Conservation (phyloP, 495 filamentous ascomycete genomes). For the Hypoxylon cercidicola region DNA sequence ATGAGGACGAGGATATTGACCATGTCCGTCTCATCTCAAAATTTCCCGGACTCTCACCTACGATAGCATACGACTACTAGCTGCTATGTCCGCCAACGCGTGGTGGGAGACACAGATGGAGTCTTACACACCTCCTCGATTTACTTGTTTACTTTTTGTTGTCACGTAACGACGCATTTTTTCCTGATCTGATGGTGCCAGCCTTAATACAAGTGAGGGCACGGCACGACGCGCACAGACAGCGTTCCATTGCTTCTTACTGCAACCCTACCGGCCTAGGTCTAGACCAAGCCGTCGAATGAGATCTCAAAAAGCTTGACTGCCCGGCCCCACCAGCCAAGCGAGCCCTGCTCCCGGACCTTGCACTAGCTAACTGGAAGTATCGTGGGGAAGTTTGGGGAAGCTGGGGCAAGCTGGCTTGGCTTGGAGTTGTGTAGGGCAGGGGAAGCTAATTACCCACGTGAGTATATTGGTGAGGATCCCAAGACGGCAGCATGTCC, state of each 20-base stretch:
- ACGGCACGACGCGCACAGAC: constrained; percentile 14
- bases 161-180: constrained; percentile 11
- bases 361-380: constrained; percentile 8
- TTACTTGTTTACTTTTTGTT: background rate
- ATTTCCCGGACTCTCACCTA: no score
- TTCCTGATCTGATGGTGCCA: constrained; percentile 15
- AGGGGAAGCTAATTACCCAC: constrained; percentile 32
- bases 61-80: no score
- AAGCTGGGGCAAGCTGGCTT: constrained; percentile 30
- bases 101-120: no score
- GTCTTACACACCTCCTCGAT: no score
- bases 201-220: constrained; percentile 14
- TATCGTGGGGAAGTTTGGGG: constrained; percentile 40
- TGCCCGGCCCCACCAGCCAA: constrained; percentile 17
- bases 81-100: no score
- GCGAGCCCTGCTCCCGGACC: constrained; percentile 14
- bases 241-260: constrained; percentile 14
- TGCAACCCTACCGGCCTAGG: constrained; percentile 14
- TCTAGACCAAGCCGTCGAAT: constrained; percentile 29
- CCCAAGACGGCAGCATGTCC: constrained; percentile 38
- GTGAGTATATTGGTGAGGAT: constrained; percentile 32
- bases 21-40: no score
- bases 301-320: constrained; percentile 27
- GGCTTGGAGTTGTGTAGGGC: constrained; percentile 9
- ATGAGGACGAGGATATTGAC: no score